Evolutionary conservation across 805 yeast genomes (phyloP).

Genomic region (Yarrowia divulgata): DNA sequence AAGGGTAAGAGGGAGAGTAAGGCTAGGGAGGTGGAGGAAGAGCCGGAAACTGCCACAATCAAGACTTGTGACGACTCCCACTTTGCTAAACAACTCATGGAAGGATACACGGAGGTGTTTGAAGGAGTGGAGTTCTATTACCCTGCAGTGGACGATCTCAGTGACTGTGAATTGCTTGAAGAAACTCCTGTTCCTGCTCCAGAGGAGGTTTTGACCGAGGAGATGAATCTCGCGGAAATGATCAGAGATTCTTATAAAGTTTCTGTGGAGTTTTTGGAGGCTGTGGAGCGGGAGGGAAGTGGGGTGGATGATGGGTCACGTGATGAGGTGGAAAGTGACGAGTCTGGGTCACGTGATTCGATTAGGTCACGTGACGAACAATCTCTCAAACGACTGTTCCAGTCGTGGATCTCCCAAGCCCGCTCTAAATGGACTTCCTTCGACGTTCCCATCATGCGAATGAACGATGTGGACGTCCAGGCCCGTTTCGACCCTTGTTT

Average conservation of each 20-base stretch:
- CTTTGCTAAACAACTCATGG: background rate
- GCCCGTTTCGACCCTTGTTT: too few relatives aligned
- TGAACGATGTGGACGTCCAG: too few relatives aligned
- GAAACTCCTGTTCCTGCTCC: background rate
- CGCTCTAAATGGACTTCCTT: background rate
- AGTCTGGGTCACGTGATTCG: background rate
- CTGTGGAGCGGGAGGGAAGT: background rate
- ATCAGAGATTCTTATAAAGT: slow-evolving; percentile 3
- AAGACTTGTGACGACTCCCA: too few relatives aligned
- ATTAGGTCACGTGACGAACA: too few relatives aligned
- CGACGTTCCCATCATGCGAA: too few relatives aligned
- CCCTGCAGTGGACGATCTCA: background rate
- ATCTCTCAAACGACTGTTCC: too few relatives aligned
- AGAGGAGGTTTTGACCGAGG: background rate
- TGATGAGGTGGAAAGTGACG: too few relatives aligned
- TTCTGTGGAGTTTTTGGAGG: background rate
- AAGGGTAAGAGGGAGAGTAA: background rate
- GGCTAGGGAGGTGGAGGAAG: background rate
- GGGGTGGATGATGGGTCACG: background rate
- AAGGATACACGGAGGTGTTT: background rate
- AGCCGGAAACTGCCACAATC: too few relatives aligned
- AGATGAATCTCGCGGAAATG: background rate
- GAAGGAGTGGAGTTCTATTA: slow-evolving; percentile 5
- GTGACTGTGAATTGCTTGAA: background rate
- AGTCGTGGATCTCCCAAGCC: background rate